These are phyloP conservation scores for Typha latifolia DNA, from an alignment of 176 grass and related monocot species.

Conservation along the genomic window DNA sequence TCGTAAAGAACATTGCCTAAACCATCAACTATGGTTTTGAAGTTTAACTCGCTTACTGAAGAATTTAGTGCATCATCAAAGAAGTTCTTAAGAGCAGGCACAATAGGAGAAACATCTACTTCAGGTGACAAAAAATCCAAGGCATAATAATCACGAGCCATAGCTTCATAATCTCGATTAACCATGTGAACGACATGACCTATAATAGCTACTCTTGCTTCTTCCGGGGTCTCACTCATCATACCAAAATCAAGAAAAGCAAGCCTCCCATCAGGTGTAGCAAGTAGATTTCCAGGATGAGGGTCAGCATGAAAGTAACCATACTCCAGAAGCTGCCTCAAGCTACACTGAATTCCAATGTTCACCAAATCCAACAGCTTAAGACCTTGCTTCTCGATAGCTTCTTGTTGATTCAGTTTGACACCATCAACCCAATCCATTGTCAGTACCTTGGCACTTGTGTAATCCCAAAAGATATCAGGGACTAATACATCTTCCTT, in stretches of 20 bases:
- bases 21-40: slow-evolving; percentile 91
- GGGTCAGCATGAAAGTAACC: slow-evolving; percentile 94
- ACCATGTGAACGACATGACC: slow-evolving; percentile 96
- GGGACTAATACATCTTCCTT: slow-evolving; percentile 90
- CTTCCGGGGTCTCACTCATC: slow-evolving; percentile 99
- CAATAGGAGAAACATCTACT: slow-evolving; percentile 87
- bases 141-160: slow-evolving; percentile 95
- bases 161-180: slow-evolving; percentile 92
- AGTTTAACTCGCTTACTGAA: slow-evolving; percentile 97
- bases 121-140: slow-evolving; percentile 69
- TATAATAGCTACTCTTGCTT: slow-evolving; percentile 87
- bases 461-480: slow-evolving; percentile 98
- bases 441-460: slow-evolving; percentile 80
- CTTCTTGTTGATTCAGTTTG: slow-evolving; percentile 82
- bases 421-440: slow-evolving; percentile 96
- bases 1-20: slow-evolving; percentile 88
- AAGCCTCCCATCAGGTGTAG: slow-evolving; percentile 85
- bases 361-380: slow-evolving; percentile 83
- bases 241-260: slow-evolving; percentile 98
- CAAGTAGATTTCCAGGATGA: slow-evolving; percentile 93
- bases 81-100: slow-evolving; percentile 77
- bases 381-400: slow-evolving; percentile 79
- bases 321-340: slow-evolving; percentile 90
- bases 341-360: slow-evolving; percentile 91
- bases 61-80: slow-evolving; percentile 90